Evolutionary conservation across 2,329 filamentous ascomycete species (phyloP).

Genomic region (Decorospora gaudefroyi): DNA sequence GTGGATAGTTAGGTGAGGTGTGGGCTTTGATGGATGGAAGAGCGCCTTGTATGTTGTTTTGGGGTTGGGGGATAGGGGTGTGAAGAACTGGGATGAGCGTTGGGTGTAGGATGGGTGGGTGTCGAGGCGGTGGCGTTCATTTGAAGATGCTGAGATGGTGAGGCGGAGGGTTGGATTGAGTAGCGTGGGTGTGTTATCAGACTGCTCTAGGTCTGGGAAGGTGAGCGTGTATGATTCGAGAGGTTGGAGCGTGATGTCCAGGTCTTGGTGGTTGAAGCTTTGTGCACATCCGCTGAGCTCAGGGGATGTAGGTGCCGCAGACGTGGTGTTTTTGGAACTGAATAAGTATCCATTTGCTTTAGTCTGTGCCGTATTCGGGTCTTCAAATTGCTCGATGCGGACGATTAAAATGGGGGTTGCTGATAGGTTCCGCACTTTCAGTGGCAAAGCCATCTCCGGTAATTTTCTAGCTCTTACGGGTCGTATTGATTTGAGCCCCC

Average conservation of each 20-base stretch:
- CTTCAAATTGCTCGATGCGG: slow-evolving; percentile 72
- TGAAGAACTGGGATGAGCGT: slow-evolving; percentile 45
- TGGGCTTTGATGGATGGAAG: slow-evolving; percentile 53
- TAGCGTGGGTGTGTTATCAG: not conserved
- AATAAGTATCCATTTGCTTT: slow-evolving; percentile 42
- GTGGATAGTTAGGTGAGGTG: slow-evolving; percentile 40
- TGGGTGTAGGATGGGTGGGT: slow-evolving; percentile 60
- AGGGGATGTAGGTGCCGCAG: slow-evolving; percentile 45
- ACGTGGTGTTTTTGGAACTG: slow-evolving; percentile 28
- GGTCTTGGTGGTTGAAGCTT: slow-evolving; percentile 64
- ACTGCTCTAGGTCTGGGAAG: slow-evolving; percentile 49
- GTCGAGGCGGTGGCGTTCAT: slow-evolving; percentile 72
- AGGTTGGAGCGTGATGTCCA: slow-evolving; percentile 66
- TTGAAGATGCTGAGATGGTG: slow-evolving; percentile 66
- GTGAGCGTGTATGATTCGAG: slow-evolving; percentile 69
- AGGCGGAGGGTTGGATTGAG: slow-evolving; percentile 69
- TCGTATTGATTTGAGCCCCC: not conserved
- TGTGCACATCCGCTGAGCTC: slow-evolving; percentile 60
- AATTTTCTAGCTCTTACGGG: not conserved
- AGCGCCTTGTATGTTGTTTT: slow-evolving; percentile 50
- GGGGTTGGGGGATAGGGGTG: slow-evolving; percentile 47
- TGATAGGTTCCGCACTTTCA: slow-evolving; percentile 84
- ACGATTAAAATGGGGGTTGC: slow-evolving; percentile 72
- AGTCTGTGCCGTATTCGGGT: slow-evolving; percentile 51
- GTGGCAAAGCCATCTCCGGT: slow-evolving; percentile 39